A percentile compares a stretch with the other conserved stretches of the same genome.
Conservation (phyloP, 345 rosid species). For the Pugionium dolabratum region DNA sequence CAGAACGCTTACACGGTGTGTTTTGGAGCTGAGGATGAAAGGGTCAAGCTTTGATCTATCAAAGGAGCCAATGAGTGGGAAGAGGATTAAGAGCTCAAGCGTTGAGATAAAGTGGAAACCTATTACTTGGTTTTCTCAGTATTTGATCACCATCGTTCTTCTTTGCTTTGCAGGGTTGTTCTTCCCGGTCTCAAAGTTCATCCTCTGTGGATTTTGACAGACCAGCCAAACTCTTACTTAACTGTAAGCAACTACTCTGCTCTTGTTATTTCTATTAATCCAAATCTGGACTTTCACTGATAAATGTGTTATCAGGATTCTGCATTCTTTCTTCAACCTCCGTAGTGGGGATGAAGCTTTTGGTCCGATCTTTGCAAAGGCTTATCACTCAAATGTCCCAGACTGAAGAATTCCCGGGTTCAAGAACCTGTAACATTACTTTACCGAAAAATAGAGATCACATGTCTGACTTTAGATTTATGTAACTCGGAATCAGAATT, state of each 20-base stretch:
- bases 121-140: conserved; percentile 71
- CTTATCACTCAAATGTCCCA: neutral
- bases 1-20: conserved; percentile 66
- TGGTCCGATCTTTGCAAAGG: conserved; percentile 47
- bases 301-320: conserved; percentile 21
- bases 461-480: neutral
- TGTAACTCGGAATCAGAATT: conserved; percentile 25
- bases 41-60: conserved; percentile 89
- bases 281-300: conserved; percentile 13
- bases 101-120: conserved; percentile 97
- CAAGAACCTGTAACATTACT: conserved; percentile 27
- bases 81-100: conserved; percentile 89
- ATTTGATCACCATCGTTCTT: conserved; percentile 59
- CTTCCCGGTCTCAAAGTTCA: conserved; percentile 61
- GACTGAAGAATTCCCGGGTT: conserved; percentile 14
- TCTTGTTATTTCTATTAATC: neutral
- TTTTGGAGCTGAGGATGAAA: conserved; percentile 91
- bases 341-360: conserved; percentile 55
- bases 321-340: conserved; percentile 35
- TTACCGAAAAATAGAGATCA: neutral
- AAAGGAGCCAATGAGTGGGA: conserved; percentile 73
- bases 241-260: conserved; percentile 14
- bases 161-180: conserved; percentile 66
- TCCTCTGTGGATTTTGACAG: conserved; percentile 60
- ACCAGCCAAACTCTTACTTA: neutral